phyloP scores from a whole-genome alignment of 1,139 yeast genomes.

The Spathaspora sp. region DNA sequence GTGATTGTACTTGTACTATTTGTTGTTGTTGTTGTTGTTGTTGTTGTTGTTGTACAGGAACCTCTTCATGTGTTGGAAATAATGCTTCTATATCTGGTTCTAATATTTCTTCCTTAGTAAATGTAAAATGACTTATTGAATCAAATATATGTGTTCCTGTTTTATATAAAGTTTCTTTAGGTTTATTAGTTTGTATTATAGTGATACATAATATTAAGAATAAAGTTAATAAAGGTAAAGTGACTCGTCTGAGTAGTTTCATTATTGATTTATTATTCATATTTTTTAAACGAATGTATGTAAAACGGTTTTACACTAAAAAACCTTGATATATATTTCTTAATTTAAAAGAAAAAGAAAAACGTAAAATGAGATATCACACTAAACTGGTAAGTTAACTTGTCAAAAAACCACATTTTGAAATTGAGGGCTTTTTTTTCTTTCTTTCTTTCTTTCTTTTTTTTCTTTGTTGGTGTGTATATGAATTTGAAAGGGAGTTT shows the following conservation, averaged over 20 bases:
- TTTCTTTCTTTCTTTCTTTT: neutral
- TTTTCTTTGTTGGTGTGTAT: neutral
- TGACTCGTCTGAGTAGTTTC: conserved; percentile 12
- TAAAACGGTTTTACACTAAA: neutral
- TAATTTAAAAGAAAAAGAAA: too few relatives aligned
- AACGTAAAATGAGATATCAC: too few relatives aligned
- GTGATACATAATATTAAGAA: conserved; percentile 9
- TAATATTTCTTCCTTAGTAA: conserved; percentile 5
- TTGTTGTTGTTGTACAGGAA: neutral
- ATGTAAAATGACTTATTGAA: conserved; percentile 19
- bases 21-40: neutral
- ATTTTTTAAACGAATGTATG: neutral
- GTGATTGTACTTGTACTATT: neutral
- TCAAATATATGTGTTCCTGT: conserved; percentile 19
- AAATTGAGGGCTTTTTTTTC: conserved; percentile 1
- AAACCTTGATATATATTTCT: neutral
- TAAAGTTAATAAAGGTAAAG: conserved; percentile 11
- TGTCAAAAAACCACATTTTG: neutral
- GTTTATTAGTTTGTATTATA: conserved; percentile 9
- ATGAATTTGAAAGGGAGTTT: too few relatives aligned
- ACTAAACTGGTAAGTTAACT: neutral
- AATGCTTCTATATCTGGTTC: neutral
- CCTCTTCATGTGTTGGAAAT: neutral
- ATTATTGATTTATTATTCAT: conserved; percentile 5
- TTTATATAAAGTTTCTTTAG: conserved; percentile 10